Percentiles rank a stretch among this genome's conserved stretches.
Evolutionary conservation across 805 yeast genomes (phyloP).

Genomic region (Kodamaea fukazawae): DNA sequence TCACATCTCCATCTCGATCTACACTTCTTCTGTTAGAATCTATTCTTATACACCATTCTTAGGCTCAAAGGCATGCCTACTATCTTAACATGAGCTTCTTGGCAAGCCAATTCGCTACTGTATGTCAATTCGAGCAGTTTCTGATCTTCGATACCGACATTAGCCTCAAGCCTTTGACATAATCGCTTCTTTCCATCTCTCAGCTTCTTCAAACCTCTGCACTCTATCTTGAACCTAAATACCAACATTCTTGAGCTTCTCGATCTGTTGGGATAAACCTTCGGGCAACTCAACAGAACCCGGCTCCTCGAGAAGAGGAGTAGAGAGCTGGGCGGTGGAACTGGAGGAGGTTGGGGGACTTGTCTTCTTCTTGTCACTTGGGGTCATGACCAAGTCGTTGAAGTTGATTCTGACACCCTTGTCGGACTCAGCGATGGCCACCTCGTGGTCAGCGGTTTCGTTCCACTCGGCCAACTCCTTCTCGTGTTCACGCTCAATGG

Average conservation of each 20-base stretch:
- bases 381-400: conserved; percentile 46
- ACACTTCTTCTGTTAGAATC: no score
- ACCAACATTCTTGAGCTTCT: conserved; percentile 34
- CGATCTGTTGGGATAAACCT: conserved; percentile 42
- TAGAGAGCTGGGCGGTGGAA: conserved; percentile 7
- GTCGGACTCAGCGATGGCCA: conserved; percentile 25
- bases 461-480: conserved; percentile 77
- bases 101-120: no score
- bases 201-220: no score
- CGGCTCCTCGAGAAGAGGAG: conserved; percentile 30
- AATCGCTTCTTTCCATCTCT: no score
- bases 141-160: no score
- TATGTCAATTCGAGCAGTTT: no score
- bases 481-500: conserved; percentile 76
- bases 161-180: no score
- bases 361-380: conserved; percentile 25
- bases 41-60: no score
- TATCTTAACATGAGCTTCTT: no score
- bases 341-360: conserved; percentile 16
- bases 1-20: no score
- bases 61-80: no score
- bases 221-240: no score
- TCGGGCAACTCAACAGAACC: conserved; percentile 53
- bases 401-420: conserved; percentile 39
- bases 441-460: conserved; percentile 31